Base-by-base conservation (phyloP, 2,329 filamentous ascomycete species). In the Fusarium piperis region DNA sequence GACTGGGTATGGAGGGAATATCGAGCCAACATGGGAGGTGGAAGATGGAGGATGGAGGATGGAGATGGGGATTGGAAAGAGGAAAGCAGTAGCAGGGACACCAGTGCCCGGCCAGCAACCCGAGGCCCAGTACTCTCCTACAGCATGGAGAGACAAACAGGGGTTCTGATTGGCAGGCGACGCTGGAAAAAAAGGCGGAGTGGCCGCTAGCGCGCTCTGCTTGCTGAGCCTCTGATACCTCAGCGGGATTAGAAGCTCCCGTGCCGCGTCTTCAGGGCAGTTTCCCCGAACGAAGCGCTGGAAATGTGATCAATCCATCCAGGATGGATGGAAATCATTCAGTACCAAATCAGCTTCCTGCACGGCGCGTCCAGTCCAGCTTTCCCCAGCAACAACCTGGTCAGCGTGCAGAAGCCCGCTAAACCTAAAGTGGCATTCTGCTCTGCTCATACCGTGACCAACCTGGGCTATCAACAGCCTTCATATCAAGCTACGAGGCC, bases 11-110 rank as follows among this genome's bases (percentile, higher is more conserved):
- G 33, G 53, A 63, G 53, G 46, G 35, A 28, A 57, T 41, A 52
- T 58, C 52, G 44, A 71, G 59, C 53, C 35, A 46, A 30, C 64
- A 62, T 66, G 71, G 44, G 46, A 51, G 46, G 46, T 51, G 46
- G 46, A 51, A 71, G 36, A 68, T 68, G 67, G 67, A 65, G 64
- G 62, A 66, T 66, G 64, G 28, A 62, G 56, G 63, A 60, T 74
- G 69, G 57, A 62, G 65, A 72, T 74, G 62, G 62, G 61, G 58
- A 48, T 72, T 70, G 68, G 66, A 38, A 65, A 70, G 61, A 63
- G 65, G 71, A 62, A 68, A 71, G 67, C 60, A 55, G 65, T 72
- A 71, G 59, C 44, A 74, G 62, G 64, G 62, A 61, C 67, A 41
- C 38, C 38, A 41, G 38, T 12, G 67, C 60, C 64, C 51, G 64